A percentile compares a stretch with the other conserved stretches of the same genome.
Evolutionary conservation across 2,329 filamentous ascomycete genomes (phyloP).

Genomic region (Huntiella omanensis): DNA sequence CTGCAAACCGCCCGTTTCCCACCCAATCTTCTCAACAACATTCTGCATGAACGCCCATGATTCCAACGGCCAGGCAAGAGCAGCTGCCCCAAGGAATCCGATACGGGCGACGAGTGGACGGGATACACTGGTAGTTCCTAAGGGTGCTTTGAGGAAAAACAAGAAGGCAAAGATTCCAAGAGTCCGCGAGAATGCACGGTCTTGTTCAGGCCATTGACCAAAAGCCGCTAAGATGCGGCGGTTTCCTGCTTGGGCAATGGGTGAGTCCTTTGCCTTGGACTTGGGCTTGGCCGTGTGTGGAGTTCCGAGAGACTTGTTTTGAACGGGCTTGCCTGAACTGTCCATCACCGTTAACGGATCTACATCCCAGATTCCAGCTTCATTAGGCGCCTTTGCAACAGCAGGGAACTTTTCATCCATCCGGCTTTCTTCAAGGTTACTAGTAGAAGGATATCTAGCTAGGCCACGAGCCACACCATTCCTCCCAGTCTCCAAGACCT

Average conservation of each 20-base stretch:
- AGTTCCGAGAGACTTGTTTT: background rate
- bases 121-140: background rate
- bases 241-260: background rate
- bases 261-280: background rate
- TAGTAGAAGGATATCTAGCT: background rate
- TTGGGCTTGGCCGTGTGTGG: background rate
- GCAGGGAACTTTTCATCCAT: slow-evolving; percentile 1
- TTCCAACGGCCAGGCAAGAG: slow-evolving; percentile 9
- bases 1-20: slow-evolving; percentile 5
- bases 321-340: background rate
- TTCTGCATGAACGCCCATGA: slow-evolving; percentile 6
- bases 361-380: slow-evolving; percentile 10
- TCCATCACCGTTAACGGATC: slow-evolving; percentile 6
- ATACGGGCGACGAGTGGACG: slow-evolving; percentile 5
- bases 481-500: background rate
- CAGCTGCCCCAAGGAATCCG: slow-evolving; percentile 3
- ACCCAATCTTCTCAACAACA: slow-evolving; percentile 7
- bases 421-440: background rate
- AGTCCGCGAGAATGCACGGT: slow-evolving; percentile 8
- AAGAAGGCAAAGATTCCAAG: slow-evolving; percentile 9
- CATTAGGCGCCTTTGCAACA: background rate
- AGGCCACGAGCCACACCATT: background rate
- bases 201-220: slow-evolving; percentile 7
- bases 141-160: slow-evolving; percentile 5
- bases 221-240: background rate